phyloP scores from a whole-genome alignment of 352 stramenopile genomes.

The Thraustochytrium striatum region DNA sequence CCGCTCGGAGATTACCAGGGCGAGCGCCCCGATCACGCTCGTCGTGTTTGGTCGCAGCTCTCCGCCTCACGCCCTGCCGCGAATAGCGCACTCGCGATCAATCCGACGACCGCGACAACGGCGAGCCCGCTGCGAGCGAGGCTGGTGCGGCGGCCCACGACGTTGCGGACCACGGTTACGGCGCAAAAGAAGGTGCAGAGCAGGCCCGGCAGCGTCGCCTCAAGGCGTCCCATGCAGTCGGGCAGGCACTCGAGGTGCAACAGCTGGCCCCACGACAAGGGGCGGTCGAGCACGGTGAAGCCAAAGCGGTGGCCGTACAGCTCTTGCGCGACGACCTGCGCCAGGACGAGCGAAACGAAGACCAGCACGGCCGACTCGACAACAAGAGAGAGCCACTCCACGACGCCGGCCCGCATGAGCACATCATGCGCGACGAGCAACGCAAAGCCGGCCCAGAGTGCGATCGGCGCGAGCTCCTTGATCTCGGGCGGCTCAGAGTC shows the following conservation, averaged over 20 bases:
- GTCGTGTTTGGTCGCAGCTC: conserved; percentile 17
- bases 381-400: conserved; percentile 2
- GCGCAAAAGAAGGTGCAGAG: conserved; percentile 31
- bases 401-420: background rate
- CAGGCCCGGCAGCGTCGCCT: conserved; percentile 9
- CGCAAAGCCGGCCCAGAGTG: conserved; percentile 22
- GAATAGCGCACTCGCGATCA: background rate
- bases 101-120: background rate
- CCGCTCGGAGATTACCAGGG: conserved; percentile 1
- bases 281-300: background rate
- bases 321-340: background rate
- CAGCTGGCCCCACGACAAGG: conserved; percentile 1
- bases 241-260: conserved; percentile 2
- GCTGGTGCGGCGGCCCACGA: background rate
- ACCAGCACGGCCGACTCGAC: background rate
- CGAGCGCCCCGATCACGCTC: background rate
- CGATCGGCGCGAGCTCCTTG: background rate
- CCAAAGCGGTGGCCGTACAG: background rate
- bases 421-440: background rate
- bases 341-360: background rate
- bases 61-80: background rate
- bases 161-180: conserved; percentile 11
- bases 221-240: background rate
- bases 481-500: background rate
- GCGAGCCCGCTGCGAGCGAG: background rate